A percentile compares a stretch with the other conserved stretches of the same genome.
phyloP scores from a whole-genome alignment of 2,329 filamentous ascomycete species.

The Harringtonia aguacate region DNA sequence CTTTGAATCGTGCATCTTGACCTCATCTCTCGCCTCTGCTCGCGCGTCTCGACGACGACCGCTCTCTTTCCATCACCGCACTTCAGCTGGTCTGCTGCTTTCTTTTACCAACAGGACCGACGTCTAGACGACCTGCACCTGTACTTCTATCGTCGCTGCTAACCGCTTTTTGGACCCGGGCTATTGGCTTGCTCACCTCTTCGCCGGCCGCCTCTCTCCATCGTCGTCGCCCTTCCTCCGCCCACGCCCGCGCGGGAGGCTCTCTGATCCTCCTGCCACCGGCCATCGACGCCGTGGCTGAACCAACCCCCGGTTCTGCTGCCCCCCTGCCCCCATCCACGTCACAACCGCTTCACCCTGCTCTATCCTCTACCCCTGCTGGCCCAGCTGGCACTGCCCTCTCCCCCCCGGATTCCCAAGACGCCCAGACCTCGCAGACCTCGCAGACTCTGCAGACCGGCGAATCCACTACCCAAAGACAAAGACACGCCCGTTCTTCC shows the following conservation, averaged over 20 bases:
- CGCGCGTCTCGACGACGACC: no score
- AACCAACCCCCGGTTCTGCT: slow-evolving; percentile 10
- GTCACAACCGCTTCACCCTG: slow-evolving; percentile 1
- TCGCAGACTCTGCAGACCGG: not conserved
- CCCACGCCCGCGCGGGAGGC: slow-evolving; percentile 9
- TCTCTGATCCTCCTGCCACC: slow-evolving; percentile 10
- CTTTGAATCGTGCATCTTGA: not conserved
- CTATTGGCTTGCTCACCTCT: no score
- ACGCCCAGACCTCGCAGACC: not conserved
- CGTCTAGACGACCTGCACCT: no score
- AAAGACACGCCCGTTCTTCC: not conserved
- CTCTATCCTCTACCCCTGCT: not conserved
- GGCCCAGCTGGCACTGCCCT: not conserved
- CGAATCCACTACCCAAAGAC: not conserved
- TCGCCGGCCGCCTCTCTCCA: no score
- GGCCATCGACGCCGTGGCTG: slow-evolving; percentile 11
- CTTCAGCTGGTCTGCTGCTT: no score
- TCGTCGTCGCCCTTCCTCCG: not conserved
- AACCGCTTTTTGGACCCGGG: no score
- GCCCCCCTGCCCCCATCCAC: slow-evolving; percentile 10
- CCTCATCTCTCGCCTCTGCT: no score
- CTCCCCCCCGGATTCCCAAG: not conserved
- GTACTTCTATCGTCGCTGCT: no score
- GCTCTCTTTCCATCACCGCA: no score
- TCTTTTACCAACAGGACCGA: no score